Base-by-base conservation (phyloP, 2,329 filamentous ascomycete species). In the Pseudogymnoascus sp. region DNA sequence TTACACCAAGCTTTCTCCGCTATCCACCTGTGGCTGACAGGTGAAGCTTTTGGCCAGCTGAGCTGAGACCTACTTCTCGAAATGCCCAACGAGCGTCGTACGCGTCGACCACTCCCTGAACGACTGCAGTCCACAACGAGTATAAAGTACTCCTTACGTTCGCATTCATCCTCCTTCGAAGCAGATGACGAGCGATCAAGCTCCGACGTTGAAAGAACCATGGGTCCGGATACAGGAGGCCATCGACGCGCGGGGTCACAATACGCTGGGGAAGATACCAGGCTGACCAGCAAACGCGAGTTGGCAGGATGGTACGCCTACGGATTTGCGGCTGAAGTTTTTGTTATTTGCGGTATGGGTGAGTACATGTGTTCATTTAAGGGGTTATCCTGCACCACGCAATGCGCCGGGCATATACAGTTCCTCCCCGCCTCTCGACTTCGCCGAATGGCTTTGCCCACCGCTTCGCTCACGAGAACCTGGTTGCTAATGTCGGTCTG, bases 261-360 rank as follows among this genome's bases (percentile, higher is more conserved):
- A 64, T 96, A 96, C 74, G 81, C 82, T 2, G 91, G 90, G 66
- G 91, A 97, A 74, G 95, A 99, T 75, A 90, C 87, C 23, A 83
- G 93, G n/a, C 84, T 89, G 63, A 97, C 95, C 9, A 96, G 90
- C 75, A 79, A 78, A 69, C 93, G 89, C 75, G 95, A 99, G 82
- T 83, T 97, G 65, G 81, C 87, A 40, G 95, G 93, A 70, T 99
- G 96, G 90, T 99, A 97, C 77, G 88, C 89, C 74, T 97, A 97
- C 79, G 90, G 90, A 44, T 97, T 96, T 82, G 95, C 95, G 23
- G 92, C 93, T 19, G 95, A 99, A 78, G 93, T 96, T 62, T 97
- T 97, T 75, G 91, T 96, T 15, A 90, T 97, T 63, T 97, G 95
- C 75, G 93, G 87, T 21, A 85, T 90, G 73, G 87, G 93, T 90